Conservation (phyloP, 176 grass and related monocot species). For the Oryza rufipogon region DNA sequence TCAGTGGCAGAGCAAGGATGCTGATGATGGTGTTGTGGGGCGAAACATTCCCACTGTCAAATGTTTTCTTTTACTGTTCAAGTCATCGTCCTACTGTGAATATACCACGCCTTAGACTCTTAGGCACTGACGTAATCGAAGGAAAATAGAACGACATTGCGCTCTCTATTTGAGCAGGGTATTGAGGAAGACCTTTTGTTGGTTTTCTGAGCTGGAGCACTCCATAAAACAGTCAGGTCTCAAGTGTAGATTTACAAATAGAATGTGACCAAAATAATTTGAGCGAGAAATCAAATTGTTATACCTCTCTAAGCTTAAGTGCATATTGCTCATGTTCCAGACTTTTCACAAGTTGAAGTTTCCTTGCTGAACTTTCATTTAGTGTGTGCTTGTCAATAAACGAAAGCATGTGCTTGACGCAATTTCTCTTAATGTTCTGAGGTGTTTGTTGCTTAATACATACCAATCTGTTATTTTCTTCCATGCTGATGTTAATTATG, state of each 20-base stretch:
- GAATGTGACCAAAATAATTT: background rate
- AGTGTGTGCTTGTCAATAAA: background rate
- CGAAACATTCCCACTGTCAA: background rate
- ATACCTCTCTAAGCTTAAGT: background rate
- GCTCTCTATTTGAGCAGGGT: background rate
- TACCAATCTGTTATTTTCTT: background rate
- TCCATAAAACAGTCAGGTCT: background rate
- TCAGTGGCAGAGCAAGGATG: background rate
- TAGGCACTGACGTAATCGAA: background rate
- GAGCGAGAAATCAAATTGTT: background rate
- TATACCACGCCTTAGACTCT: background rate
- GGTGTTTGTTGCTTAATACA: background rate
- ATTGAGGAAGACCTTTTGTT: background rate
- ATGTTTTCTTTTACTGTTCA: background rate
- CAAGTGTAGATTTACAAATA: background rate
- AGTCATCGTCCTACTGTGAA: no score
- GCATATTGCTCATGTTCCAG: background rate
- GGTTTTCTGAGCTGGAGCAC: background rate
- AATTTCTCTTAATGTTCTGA: background rate
- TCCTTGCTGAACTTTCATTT: background rate
- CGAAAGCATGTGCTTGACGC: background rate
- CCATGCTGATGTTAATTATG: background rate
- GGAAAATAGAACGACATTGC: background rate
- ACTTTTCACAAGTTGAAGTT: background rate
- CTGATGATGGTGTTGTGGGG: background rate